Conservation (phyloP, 2,329 filamentous ascomycete genomes). For the Aspergillus brunneoviolaceus region DNA sequence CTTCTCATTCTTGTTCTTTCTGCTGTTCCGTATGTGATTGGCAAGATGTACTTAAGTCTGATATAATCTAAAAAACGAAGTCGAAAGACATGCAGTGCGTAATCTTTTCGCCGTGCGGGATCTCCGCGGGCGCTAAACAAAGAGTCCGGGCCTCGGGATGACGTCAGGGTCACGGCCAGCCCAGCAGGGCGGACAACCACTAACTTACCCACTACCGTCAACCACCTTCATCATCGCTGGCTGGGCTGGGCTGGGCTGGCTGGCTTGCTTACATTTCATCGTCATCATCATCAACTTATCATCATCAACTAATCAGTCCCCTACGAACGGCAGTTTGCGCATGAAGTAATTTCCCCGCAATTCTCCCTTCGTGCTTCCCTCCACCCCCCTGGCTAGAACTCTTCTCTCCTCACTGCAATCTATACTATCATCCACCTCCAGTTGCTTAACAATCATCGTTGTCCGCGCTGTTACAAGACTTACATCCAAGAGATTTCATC, state of each 20-base stretch:
- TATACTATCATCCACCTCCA: too few relatives aligned
- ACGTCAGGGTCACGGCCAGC: not conserved
- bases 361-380: not conserved
- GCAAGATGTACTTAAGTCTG: conserved; percentile 23
- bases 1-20: conserved; percentile 14
- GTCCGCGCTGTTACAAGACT: too few relatives aligned
- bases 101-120: not conserved
- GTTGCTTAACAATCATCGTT: too few relatives aligned
- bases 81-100: not conserved
- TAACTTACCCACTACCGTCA: too few relatives aligned
- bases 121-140: not conserved
- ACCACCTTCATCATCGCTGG: too few relatives aligned
- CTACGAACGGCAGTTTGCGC: not conserved
- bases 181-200: not conserved
- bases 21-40: conserved; percentile 24
- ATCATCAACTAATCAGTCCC: not conserved
- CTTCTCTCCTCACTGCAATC: too few relatives aligned
- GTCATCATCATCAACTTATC: not conserved
- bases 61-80: conserved; percentile 12
- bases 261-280: not conserved
- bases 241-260: too few relatives aligned
- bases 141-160: not conserved
- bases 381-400: not conserved
- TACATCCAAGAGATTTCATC: too few relatives aligned
- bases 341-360: not conserved